Percentiles rank a stretch among this genome's conserved stretches.
Evolutionary conservation across 2,329 filamentous ascomycete species (phyloP).

Genomic region (Westerdykella aurantiaca): DNA sequence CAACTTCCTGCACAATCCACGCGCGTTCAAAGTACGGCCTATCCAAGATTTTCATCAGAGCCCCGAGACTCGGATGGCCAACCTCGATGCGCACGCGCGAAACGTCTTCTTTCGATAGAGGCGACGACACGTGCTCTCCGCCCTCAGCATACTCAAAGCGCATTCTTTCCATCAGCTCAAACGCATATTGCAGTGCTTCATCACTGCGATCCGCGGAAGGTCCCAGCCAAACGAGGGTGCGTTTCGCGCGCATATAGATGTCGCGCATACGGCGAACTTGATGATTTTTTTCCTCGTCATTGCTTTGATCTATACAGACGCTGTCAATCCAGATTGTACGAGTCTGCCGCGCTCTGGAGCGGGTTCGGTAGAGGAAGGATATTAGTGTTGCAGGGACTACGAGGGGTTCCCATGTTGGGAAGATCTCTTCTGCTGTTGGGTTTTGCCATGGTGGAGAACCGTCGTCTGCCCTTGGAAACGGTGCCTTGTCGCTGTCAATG

Average conservation of each 20-base stretch:
- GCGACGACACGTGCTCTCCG: not conserved
- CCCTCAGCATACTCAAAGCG: not conserved
- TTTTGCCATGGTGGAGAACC: not conserved
- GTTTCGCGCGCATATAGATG: slow-evolving; percentile 4
- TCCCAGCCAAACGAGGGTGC: slow-evolving; percentile 6
- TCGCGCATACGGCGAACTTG: slow-evolving; percentile 8
- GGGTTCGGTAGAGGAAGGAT: slow-evolving; percentile 6
- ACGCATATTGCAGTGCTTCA: slow-evolving; percentile 2
- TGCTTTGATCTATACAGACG: slow-evolving; percentile 8
- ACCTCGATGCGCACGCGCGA: not conserved
- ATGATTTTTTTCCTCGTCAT: slow-evolving; percentile 4
- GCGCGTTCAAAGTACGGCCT: slow-evolving; percentile 7
- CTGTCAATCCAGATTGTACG: slow-evolving; percentile 6
- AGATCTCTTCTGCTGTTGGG: not conserved
- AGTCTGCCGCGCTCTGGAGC: not conserved
- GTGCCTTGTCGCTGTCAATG: too few relatives aligned
- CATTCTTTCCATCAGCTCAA: not conserved
- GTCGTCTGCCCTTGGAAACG: too few relatives aligned
- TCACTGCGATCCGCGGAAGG: not conserved
- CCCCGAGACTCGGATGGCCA: slow-evolving; percentile 1
- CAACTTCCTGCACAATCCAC: slow-evolving; percentile 11
- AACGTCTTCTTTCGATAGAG: not conserved
- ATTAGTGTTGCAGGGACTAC: slow-evolving; percentile 3
- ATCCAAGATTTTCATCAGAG: slow-evolving; percentile 3
- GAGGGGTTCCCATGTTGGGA: not conserved